Base-by-base conservation (phyloP, 2,329 filamentous ascomycete genomes). In the Beauveria sp. region DNA sequence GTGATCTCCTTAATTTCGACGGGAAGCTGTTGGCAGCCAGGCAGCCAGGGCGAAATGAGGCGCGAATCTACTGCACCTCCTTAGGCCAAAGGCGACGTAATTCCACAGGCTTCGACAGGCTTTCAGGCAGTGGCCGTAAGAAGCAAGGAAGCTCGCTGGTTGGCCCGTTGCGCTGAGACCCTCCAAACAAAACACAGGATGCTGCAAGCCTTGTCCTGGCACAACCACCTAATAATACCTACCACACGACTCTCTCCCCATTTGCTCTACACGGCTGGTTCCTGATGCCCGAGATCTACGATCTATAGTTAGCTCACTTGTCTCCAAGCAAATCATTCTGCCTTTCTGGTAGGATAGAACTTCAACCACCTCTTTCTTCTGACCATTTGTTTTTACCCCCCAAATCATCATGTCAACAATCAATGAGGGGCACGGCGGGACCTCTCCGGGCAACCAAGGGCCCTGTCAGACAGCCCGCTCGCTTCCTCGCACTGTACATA, bases 351-450 rank as follows among this genome's bases (percentile, higher is more conserved):
- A 14, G 30, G 7, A 18, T 8, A 3, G 4, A 26, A 40, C 10
- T 16, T 6, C 22, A 16, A 12, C 24, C 9, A 9, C 18, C 14
- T 7, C 20, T 28, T 18, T 18, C 26, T 14, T 40, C 12, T 9
- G 6, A 14, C 26, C 37, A 34, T 50, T 40, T 51, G 44, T 51
- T 43, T 28, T 50, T 26, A 14, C 14, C 6, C 34, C 46, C n/a
- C 37, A 59, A 51, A 59, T 52, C 52, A 26, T 37, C 51, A 59
- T 50, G 56, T 59, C 56, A 59, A 59, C 56, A 59, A 59, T 43
- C 47, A 44, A 52, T 51, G 55, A 59, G 55, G 55, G 56, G 47
- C 56, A 59, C 37, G 44, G 56, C 56, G 56, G 56, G 56, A 52
- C 46, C 37, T 52, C 47, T 52, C 56, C 37, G 8, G 37, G 56